Percentiles rank a stretch among this genome's conserved stretches.
phyloP scores from a whole-genome alignment of 2,329 filamentous ascomycete species.

The Colletotrichum viniferum region DNA sequence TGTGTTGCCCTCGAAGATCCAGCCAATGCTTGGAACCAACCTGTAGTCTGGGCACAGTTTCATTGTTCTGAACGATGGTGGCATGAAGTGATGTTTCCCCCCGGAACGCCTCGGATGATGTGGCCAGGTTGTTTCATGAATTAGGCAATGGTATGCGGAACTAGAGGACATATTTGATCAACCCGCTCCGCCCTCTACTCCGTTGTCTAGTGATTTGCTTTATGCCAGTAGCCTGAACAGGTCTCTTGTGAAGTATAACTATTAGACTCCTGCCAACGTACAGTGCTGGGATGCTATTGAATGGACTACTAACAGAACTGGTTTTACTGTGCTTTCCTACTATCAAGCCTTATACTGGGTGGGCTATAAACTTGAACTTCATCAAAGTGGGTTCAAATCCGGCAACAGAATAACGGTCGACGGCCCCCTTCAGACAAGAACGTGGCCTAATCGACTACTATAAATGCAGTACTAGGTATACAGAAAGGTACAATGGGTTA shows the following conservation, averaged over 20 bases:
- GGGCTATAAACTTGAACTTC: background rate
- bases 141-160: accelerated
- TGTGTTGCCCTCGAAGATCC: background rate
- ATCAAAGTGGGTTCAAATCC: background rate
- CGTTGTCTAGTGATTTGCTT: background rate
- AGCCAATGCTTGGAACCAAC: background rate
- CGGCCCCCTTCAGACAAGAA: background rate
- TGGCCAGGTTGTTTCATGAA: background rate
- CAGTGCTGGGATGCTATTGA: background rate
- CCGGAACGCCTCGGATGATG: background rate
- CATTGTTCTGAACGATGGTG: background rate
- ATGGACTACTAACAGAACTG: background rate
- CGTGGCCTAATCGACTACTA: background rate
- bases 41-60: background rate
- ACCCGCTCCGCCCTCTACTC: background rate
- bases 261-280: background rate
- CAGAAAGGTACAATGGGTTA: background rate
- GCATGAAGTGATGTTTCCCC: background rate
- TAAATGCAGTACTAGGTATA: accelerated
- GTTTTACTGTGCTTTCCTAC: background rate
- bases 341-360: accelerated
- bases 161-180: background rate
- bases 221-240: background rate
- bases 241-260: accelerated
- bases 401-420: background rate